These are phyloP conservation scores for Colletotrichum chrysophilum DNA, from an alignment of 2,329 filamentous ascomycete genomes.

Conservation along the genomic window DNA sequence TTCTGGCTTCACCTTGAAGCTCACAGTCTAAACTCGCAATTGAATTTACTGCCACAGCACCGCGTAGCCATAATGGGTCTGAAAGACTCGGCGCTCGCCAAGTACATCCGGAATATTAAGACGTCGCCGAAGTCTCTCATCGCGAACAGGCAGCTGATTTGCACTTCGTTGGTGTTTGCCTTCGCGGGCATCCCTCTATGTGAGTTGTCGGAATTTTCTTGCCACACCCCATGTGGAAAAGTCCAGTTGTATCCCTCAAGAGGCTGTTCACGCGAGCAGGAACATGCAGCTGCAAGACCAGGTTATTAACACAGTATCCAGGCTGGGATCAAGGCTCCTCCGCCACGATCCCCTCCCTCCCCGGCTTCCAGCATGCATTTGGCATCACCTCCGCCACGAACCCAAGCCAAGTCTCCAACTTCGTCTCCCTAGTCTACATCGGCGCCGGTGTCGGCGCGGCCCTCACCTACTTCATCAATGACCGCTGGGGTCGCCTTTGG, in stretches of 20 bases:
- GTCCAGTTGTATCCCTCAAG: too few relatives aligned
- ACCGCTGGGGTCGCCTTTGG: slow-evolving; percentile 43
- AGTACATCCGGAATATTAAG: background rate
- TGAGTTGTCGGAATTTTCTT: background rate
- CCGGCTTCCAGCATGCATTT: slow-evolving; percentile 38
- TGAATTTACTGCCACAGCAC: background rate
- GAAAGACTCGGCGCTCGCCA: background rate
- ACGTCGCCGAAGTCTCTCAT: background rate
- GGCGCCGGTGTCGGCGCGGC: slow-evolving; percentile 21
- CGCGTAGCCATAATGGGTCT: background rate
- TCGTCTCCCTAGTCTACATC: slow-evolving; percentile 40
- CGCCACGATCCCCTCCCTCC: slow-evolving; percentile 33
- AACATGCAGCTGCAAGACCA: background rate
- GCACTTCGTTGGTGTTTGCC: background rate
- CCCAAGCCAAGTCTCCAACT: slow-evolving; percentile 30
- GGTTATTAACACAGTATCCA: fast-evolving
- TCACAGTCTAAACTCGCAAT: background rate
- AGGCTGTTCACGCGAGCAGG: background rate
- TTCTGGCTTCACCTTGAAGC: too few relatives aligned
- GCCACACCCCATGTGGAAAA: background rate
- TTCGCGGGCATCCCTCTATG: background rate
- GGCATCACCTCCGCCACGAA: slow-evolving; percentile 28
- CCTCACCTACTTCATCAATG: slow-evolving; percentile 44
- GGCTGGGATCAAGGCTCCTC: background rate
- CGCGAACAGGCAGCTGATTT: background rate